A percentile compares a stretch with the other conserved stretches of the same genome.
Conservation (phyloP, 163 green algal species). For the Scenedesmus sp. region DNA sequence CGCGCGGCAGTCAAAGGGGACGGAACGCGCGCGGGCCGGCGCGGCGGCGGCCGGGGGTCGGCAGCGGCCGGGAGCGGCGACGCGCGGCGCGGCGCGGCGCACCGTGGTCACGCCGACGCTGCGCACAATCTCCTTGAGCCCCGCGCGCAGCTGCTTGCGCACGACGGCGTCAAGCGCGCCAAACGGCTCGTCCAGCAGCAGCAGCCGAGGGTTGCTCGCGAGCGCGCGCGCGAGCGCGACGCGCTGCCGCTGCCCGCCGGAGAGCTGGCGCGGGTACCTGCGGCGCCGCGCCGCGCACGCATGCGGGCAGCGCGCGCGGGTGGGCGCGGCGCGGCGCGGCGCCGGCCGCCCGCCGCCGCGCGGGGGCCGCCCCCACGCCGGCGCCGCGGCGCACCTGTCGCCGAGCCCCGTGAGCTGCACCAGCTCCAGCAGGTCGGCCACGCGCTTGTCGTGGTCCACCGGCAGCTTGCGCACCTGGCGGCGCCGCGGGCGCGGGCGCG, state of each 20-base stretch:
- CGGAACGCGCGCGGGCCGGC: too few relatives aligned
- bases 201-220: conserved; percentile 75
- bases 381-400: conserved; percentile 12
- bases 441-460: conserved; percentile 74
- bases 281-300: conserved; percentile 8
- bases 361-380: too few relatives aligned
- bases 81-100: not conserved
- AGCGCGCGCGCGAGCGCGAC: conserved; percentile 85
- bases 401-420: conserved; percentile 68
- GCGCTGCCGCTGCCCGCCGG: conserved; percentile 85
- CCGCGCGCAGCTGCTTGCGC: conserved; percentile 70
- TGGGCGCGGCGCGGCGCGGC: not conserved
- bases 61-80: too few relatives aligned
- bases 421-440: conserved; percentile 80
- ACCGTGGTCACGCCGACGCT: conserved; percentile 63
- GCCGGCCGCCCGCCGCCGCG: not conserved
- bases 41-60: too few relatives aligned
- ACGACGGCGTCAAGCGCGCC: conserved; percentile 87
- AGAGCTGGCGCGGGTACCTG: conserved; percentile 78
- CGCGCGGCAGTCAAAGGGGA: too few relatives aligned
- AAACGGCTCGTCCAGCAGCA: conserved; percentile 92
- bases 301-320: not conserved
- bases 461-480: conserved; percentile 70
- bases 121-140: conserved; percentile 78
- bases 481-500: too few relatives aligned